Evolutionary conservation across 192 early-diverging fungal species (phyloP).

Genomic region (Obelidium mucronatum): DNA sequence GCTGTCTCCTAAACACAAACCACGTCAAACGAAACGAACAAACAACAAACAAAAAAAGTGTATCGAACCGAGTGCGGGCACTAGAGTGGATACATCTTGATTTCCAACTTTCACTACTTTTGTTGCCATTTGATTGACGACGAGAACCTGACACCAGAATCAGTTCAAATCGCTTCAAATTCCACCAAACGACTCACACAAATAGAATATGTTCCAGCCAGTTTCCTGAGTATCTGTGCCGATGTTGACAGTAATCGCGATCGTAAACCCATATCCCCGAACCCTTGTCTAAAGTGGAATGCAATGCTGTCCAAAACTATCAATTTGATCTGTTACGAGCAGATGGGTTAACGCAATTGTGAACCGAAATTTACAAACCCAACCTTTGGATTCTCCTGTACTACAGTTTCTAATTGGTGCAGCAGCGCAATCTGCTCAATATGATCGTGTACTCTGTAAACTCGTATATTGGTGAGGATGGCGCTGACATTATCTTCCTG

Average conservation of each 20-base stretch:
- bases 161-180: too few relatives aligned
- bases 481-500: constrained; percentile 2
- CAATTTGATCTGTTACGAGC: constrained; percentile 41
- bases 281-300: constrained; percentile 56
- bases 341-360: not conserved
- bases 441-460: constrained; percentile 45
- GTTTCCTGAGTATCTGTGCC: constrained; percentile 40
- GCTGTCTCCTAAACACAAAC: too few relatives aligned
- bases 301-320: constrained; percentile 55
- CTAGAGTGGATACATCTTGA: constrained; percentile 27
- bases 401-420: constrained; percentile 37
- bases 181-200: constrained; percentile 25
- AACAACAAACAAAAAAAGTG: not conserved
- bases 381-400: constrained; percentile 32
- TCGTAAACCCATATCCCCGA: constrained; percentile 46
- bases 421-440: constrained; percentile 41
- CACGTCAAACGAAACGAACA: not conserved
- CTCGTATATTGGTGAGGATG: constrained; percentile 39
- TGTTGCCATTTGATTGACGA: constrained; percentile 54
- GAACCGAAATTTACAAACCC: not conserved
- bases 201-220: constrained; percentile 38
- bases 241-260: constrained; percentile 43
- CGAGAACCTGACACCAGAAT: constrained; percentile 42
- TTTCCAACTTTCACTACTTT: constrained; percentile 31
- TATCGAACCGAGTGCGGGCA: constrained; percentile 48